phyloP scores from a whole-genome alignment of 805 yeast species.

The Priceomyces carsonii region DNA sequence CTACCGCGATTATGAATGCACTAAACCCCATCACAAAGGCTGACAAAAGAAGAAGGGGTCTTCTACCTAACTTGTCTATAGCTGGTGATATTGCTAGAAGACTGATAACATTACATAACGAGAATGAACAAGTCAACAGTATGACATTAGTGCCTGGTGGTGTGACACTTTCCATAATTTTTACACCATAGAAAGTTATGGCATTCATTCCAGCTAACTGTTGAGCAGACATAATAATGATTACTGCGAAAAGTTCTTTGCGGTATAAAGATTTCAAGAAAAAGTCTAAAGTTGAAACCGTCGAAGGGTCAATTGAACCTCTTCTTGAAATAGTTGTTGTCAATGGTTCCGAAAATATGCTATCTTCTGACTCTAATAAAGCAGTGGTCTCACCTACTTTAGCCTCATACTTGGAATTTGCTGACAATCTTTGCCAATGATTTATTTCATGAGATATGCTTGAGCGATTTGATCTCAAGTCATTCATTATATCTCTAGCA shows the following conservation, averaged over 20 bases:
- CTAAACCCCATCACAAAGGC: slow-evolving; percentile 21
- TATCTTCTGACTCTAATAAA: slow-evolving; percentile 1
- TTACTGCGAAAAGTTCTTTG: slow-evolving; percentile 28
- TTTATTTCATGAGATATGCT: slow-evolving; percentile 34
- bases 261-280: slow-evolving; percentile 18
- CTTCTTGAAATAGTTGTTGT: slow-evolving; percentile 17
- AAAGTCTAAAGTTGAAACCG: slow-evolving; percentile 20
- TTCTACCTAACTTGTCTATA: slow-evolving; percentile 74
- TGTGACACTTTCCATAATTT: slow-evolving; percentile 63
- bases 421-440: slow-evolving; percentile 36
- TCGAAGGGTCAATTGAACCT: slow-evolving; percentile 32
- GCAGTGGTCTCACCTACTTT: slow-evolving; percentile 6
- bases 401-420: neutral
- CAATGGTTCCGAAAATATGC: slow-evolving; percentile 9
- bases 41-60: slow-evolving; percentile 34
- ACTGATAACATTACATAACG: slow-evolving; percentile 67
- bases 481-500: slow-evolving; percentile 29
- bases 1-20: slow-evolving; percentile 26
- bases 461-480: slow-evolving; percentile 28
- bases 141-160: slow-evolving; percentile 62
- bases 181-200: slow-evolving; percentile 87
- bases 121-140: slow-evolving; percentile 68
- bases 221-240: slow-evolving; percentile 38
- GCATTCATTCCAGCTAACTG: slow-evolving; percentile 79
- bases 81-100: slow-evolving; percentile 70